Evolutionary conservation across 768 basidiomycete species (phyloP), one percentile per base, ranked within the genome.

Genomic region (Auricularia cornea): DNA sequence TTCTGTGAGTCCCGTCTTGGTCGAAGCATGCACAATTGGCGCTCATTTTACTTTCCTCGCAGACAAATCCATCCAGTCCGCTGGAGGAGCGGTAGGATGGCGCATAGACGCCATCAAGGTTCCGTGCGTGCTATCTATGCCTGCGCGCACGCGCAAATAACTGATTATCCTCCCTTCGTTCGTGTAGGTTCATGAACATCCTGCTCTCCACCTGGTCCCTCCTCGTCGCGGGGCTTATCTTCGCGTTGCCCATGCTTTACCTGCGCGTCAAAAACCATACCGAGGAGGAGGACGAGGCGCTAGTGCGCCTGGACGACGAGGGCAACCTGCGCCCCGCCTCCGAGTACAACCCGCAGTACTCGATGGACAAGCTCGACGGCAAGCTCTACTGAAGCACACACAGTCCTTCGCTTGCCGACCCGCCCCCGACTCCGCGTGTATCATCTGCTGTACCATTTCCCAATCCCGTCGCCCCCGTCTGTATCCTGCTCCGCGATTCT

Each of bases 21-120:
- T 26, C 51, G 20, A 26, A 40, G 11, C 26, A 51, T 11, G 3
- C 20, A 28, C 61, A 28, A 31, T 59, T 3, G 57, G 14, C 26
- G 29, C 35, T 20, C 30, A 44, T 31, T 57, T 12, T 23, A n/a
- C n/a, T 61, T 33, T 48, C 20, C 32, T 6, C 63, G 23, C 63
- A 82, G 88, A 89, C 66, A 89, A 92, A 70, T 86, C 85, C 2
- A 76, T 90, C 51, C 89, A 91, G 70, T 89, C 87, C 14, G 88
- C 88, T 8, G 90, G 86, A 64, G 89, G 83, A 26, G 89, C 87
- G 2, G 88, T 84, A 44, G 74, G 81, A 18, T 92, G 89, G 88
- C 80, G 84, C 52, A 84, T 83, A 11, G 90, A 92, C 73, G 88
- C 79, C 3, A 77, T 83, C 20, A 71, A 73, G 40, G 68, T 79